Percentiles rank a stretch among this genome's conserved stretches.
Conservation (phyloP, 202 grass and related monocot species). For the Tripidium arundinaceum region DNA sequence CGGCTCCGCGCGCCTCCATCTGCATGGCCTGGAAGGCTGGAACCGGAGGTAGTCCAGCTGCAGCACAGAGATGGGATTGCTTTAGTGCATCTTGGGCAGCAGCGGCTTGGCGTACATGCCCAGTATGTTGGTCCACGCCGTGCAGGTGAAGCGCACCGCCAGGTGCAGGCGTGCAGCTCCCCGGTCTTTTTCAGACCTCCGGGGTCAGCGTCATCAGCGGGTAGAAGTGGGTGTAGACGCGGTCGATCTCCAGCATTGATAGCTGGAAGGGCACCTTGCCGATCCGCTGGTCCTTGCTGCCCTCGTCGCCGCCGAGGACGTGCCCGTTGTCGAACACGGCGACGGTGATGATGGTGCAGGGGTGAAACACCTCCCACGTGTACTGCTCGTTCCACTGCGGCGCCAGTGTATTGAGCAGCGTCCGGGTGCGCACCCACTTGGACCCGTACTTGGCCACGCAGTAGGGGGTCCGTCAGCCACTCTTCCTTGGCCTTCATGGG, state of each 20-base stretch:
- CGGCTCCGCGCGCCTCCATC: slow-evolving; percentile 61
- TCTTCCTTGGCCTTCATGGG: slow-evolving; percentile 38
- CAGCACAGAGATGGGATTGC: slow-evolving; percentile 60
- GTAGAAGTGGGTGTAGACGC: slow-evolving; percentile 79
- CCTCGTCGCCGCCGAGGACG: neutral
- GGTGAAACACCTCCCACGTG: slow-evolving; percentile 94
- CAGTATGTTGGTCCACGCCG: slow-evolving; percentile 82
- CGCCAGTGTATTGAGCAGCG: slow-evolving; percentile 40
- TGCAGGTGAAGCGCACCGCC: slow-evolving; percentile 86
- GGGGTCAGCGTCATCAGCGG: slow-evolving; percentile 52
- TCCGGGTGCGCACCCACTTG: slow-evolving; percentile 90
- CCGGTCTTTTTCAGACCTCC: slow-evolving; percentile 77
- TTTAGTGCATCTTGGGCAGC: slow-evolving; percentile 94
- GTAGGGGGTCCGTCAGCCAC: slow-evolving; percentile 47
- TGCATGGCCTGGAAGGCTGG: slow-evolving; percentile 71
- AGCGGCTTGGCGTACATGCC: slow-evolving; percentile 49
- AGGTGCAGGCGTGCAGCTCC: slow-evolving; percentile 84
- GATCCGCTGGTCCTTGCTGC: slow-evolving; percentile 46
- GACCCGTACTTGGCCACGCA: slow-evolving; percentile 81
- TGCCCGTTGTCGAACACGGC: slow-evolving; percentile 75
- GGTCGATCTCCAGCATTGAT: slow-evolving; percentile 51
- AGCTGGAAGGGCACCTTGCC: slow-evolving; percentile 79
- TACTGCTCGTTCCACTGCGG: slow-evolving; percentile 93
- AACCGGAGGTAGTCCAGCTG: slow-evolving; percentile 64
- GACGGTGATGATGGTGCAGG: slow-evolving; percentile 71